These are phyloP conservation scores for Ajuga reptans DNA, from an alignment of 305 asterid species.

Conservation along the genomic window DNA sequence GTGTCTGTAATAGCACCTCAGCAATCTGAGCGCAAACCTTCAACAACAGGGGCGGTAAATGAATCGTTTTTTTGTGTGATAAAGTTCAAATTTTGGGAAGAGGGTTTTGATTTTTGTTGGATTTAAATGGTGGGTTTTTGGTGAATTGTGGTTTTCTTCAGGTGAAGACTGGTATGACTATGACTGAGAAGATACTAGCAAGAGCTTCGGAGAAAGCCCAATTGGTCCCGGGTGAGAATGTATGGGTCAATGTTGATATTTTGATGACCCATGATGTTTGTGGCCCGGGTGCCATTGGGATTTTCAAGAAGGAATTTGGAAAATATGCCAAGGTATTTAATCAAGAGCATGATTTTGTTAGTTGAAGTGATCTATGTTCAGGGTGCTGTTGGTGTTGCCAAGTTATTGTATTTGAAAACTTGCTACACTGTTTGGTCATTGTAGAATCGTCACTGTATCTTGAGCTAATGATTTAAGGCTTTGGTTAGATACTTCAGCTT, in stretches of 20 bases:
- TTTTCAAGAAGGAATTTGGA: slow-evolving; percentile 83
- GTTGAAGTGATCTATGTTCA: neutral
- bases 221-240: slow-evolving; percentile 81
- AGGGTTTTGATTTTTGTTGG: slow-evolving; percentile 4
- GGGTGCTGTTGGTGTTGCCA: neutral
- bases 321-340: slow-evolving; percentile 67
- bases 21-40: slow-evolving; percentile 67
- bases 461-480: neutral
- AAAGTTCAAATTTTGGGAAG: slow-evolving; percentile 2
- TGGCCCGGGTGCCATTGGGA: slow-evolving; percentile 75
- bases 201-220: slow-evolving; percentile 71
- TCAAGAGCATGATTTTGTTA: neutral
- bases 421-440: neutral
- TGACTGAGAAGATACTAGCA: slow-evolving; percentile 89
- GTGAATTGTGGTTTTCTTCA: slow-evolving; percentile 22
- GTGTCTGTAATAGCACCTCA: slow-evolving; percentile 73
- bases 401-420: no score
- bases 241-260: slow-evolving; percentile 78
- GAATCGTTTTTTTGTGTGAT: neutral
- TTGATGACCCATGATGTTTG: slow-evolving; percentile 93
- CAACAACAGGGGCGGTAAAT: slow-evolving; percentile 77
- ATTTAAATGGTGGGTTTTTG: slow-evolving; percentile 19
- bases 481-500: neutral
- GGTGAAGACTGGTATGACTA: slow-evolving; percentile 85
- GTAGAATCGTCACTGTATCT: neutral